Conservation (phyloP, 2,329 filamentous ascomycete species). For the Aaosphaeria arxii region DNA sequence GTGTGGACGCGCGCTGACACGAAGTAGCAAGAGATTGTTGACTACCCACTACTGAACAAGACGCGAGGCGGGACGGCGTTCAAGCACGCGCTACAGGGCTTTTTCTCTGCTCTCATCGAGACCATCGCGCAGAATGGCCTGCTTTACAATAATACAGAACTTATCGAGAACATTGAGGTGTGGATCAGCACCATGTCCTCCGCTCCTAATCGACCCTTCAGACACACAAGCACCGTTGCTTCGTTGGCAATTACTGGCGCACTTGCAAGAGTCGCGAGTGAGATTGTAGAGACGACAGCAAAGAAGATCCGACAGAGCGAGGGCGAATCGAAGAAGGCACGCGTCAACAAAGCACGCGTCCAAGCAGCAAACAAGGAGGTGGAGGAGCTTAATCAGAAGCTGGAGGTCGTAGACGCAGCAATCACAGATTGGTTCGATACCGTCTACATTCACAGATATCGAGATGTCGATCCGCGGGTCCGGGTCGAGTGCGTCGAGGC, state of each 20-base stretch:
- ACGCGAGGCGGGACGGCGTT: constrained; percentile 74
- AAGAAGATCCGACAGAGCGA: constrained; percentile 77
- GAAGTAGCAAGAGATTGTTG: constrained; percentile 68
- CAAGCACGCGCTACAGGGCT: constrained; percentile 71
- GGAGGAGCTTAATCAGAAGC: constrained; percentile 65
- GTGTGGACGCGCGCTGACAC: constrained; percentile 9
- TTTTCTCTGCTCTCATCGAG: constrained; percentile 74
- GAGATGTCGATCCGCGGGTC: constrained; percentile 87
- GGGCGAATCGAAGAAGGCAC: constrained; percentile 68
- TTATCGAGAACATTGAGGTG: constrained; percentile 84
- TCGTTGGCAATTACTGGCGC: constrained; percentile 76
- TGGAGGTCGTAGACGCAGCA: constrained; percentile 66
- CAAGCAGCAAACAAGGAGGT: constrained; percentile 70
- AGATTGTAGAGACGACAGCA: constrained; percentile 68
- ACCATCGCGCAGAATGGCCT: constrained; percentile 78
- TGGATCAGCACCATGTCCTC: constrained; percentile 94
- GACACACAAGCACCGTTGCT: constrained; percentile 88
- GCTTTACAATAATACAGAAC: constrained; percentile 70
- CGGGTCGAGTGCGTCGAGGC: constrained; percentile 84
- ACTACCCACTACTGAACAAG: constrained; percentile 88
- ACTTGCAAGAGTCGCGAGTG: constrained; percentile 69
- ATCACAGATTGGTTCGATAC: constrained; percentile 88
- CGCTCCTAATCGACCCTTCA: constrained; percentile 80
- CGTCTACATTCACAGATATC: constrained; percentile 92
- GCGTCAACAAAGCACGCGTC: constrained; percentile 75